Conservation (phyloP, 106 monocot genomes). For the Allium cepa region DNA sequence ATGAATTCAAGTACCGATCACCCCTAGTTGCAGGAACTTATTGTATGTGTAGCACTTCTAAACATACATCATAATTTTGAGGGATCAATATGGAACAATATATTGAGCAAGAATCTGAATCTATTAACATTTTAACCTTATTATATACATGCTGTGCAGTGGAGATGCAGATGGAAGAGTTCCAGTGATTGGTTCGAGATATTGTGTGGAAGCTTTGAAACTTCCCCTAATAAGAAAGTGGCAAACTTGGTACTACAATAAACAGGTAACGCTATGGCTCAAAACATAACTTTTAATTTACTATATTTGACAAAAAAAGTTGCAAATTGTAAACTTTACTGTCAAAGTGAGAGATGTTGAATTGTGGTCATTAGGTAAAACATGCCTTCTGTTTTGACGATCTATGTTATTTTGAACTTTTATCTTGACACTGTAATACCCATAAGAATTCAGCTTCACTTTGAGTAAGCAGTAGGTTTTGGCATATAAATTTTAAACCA, state of each 20-base stretch:
- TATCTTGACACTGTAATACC: too few relatives aligned
- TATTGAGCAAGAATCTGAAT: neutral
- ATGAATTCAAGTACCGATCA: neutral
- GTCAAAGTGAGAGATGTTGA: too few relatives aligned
- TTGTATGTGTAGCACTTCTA: neutral
- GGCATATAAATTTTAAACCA: too few relatives aligned
- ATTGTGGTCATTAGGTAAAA: too few relatives aligned
- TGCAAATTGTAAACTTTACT: too few relatives aligned
- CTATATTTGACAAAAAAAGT: neutral
- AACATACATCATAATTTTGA: neutral
- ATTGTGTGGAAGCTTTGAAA: constrained; percentile 65
- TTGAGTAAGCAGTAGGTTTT: too few relatives aligned
- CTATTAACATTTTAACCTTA: neutral
- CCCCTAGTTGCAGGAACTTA: neutral
- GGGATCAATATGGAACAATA: too few relatives aligned
- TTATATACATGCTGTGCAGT: constrained; percentile 22
- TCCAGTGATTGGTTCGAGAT: constrained; percentile 75
- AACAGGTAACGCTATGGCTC: constrained; percentile 36
- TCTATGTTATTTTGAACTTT: too few relatives aligned
- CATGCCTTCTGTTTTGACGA: too few relatives aligned
- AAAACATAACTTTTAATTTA: neutral
- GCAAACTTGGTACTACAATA: constrained; percentile 60
- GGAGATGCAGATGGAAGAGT: constrained; percentile 91
- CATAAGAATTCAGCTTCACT: too few relatives aligned
- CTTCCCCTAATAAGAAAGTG: constrained; percentile 49